Conservation (phyloP, 129 eudicot genomes). For the Gnaphalium uliginosum region DNA sequence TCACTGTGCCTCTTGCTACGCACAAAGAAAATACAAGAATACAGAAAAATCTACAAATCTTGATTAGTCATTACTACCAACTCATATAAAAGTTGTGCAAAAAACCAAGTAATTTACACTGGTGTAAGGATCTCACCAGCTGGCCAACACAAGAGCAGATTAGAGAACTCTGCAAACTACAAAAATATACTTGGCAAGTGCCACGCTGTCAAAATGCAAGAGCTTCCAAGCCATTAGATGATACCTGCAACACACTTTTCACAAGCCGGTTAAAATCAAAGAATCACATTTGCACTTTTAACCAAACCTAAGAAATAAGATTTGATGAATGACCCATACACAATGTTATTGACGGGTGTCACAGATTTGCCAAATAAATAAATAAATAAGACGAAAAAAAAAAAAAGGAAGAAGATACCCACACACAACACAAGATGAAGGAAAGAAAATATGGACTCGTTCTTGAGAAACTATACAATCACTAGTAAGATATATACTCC, state of each 20-base stretch:
- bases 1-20: constrained; percentile 14
- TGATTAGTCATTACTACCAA: constrained; percentile 29
- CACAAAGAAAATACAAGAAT: constrained; percentile 28
- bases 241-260: constrained; percentile 29
- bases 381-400: not conserved
- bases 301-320: not conserved
- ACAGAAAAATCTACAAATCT: constrained; percentile 2
- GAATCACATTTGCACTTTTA: not conserved
- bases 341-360: not conserved
- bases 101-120: constrained; percentile 44
- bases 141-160: constrained; percentile 16
- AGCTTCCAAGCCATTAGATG: constrained; percentile 31
- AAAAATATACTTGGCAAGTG: constrained; percentile 19
- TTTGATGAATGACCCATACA: not conserved
- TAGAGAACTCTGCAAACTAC: constrained; percentile 17
- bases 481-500: not conserved
- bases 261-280: constrained; percentile 8
- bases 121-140: constrained; percentile 30
- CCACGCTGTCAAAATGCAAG: constrained; percentile 14
- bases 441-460: not conserved
- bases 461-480: not conserved
- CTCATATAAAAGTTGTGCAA: constrained; percentile 26
- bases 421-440: not conserved
- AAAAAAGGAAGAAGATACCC: not conserved
- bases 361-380: not conserved